Evolutionary conservation across 2,329 filamentous ascomycete genomes (phyloP).

Genomic region (Epichloe bromicola): DNA sequence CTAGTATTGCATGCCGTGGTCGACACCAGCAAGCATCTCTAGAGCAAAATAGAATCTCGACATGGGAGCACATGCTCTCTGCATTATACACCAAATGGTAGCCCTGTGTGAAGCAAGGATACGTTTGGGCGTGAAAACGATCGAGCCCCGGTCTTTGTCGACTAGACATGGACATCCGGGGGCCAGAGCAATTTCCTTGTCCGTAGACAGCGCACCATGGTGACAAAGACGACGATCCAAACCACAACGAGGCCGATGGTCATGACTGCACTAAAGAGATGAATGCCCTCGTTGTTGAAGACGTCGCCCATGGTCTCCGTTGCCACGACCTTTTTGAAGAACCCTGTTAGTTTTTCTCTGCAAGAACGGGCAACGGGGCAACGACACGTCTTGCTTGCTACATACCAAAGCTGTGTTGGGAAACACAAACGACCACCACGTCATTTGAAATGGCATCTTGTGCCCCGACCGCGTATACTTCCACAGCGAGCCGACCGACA

Average conservation of each 20-base stretch:
- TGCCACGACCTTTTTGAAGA: constrained; percentile 38
- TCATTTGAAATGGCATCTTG: constrained; percentile 67
- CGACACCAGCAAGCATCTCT: neutral
- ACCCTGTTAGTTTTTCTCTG: neutral
- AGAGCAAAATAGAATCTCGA: neutral
- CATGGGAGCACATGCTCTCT: neutral
- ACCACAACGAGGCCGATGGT: constrained; percentile 50
- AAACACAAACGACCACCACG: constrained; percentile 74
- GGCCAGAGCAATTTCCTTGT: constrained; percentile 64
- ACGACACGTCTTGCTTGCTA: neutral
- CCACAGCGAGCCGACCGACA: constrained; percentile 64
- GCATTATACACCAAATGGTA: constrained; percentile 2
- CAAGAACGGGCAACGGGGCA: neutral
- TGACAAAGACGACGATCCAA: constrained; percentile 54
- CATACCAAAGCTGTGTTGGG: constrained; percentile 58
- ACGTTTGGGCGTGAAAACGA: constrained; percentile 1
- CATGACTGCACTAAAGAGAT: constrained; percentile 56
- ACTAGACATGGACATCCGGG: constrained; percentile 31
- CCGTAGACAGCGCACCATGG: constrained; percentile 58
- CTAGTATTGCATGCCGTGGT: neutral
- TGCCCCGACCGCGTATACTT: constrained; percentile 45
- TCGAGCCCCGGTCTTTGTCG: constrained; percentile 1
- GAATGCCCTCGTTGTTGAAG: constrained; percentile 44
- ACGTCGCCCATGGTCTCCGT: constrained; percentile 58
- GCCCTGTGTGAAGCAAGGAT: constrained; percentile 1